Evolutionary conservation across 1,284 basidiomycete genomes (phyloP), one percentile per base, ranked within the genome.

Genomic region (Xanthoconium separans): DNA sequence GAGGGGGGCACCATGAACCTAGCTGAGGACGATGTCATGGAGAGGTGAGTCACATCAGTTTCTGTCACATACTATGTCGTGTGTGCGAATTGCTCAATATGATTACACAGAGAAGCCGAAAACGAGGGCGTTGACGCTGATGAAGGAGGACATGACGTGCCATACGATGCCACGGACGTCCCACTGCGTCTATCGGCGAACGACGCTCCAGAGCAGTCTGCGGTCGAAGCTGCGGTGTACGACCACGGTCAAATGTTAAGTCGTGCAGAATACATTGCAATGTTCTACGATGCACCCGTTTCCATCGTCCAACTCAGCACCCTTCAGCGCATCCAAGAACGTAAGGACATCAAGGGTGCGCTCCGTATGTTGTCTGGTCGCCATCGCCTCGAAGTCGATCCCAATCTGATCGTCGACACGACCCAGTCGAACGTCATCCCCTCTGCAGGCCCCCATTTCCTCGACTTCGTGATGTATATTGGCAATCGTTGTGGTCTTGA

Each of bases 391-490:
- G 18, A 43, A 9, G 12, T 55, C 7, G 29, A 55, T 22, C 6
- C 5, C 0, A 0, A 16, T 0, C 24, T 44, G 30, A 2, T 16
- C 8, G 15, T 55, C 1, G 34, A 55, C 45, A 12, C 53, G 15
- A 11, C 18, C 1, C 0, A 3, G 0, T 29, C 7, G 0, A 1
- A 29, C 13, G n/a, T 55, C 11, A 1, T 34, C 9, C 34, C 53
- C 0, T 5, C 18, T 1, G 44, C 47, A 0, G 39, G 52, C 1
- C 45, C 46, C 0, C 54, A 55, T 8, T 55, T 44, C 10, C 45
- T 55, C 8, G 53, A 55, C n/a, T 20, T 39, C 11, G 18, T 48
- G 12, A 20, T 55, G 22, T 55, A 55, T 1, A 18, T 56, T 2
- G 46, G 54, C 0, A 22, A 27, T 7, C 42, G 36, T 18, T 7